Evolutionary conservation across 2,329 filamentous ascomycete species (phyloP).

Genomic region (Sarocladium kiliense): DNA sequence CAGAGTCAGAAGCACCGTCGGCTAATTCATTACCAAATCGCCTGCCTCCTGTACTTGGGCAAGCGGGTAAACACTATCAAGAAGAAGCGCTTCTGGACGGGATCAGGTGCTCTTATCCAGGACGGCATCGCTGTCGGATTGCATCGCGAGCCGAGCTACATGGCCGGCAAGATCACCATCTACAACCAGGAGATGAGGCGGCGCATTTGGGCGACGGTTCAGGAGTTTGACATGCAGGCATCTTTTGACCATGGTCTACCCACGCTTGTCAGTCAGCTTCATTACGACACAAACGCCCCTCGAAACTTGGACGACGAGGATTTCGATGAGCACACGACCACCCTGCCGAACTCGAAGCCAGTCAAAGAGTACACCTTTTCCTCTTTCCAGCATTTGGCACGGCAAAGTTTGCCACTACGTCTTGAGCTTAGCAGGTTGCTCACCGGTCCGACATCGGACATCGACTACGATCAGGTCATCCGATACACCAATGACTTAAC

Average conservation of each 20-base stretch:
- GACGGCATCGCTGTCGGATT: conserved; percentile 55
- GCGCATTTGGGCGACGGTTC: conserved; percentile 55
- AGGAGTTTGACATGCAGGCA: conserved; percentile 58
- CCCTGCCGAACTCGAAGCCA: conserved; percentile 46
- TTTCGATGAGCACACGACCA: conserved; percentile 48
- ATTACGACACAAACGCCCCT: conserved; percentile 50
- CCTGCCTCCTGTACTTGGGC: conserved; percentile 54
- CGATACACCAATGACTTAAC: conserved; percentile 57
- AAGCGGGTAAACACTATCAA: conserved; percentile 59
- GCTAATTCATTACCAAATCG: conserved; percentile 56
- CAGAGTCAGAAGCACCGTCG: conserved; percentile 59
- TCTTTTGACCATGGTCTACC: conserved; percentile 57
- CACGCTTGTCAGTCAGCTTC: conserved; percentile 50
- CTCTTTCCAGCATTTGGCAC: conserved; percentile 53
- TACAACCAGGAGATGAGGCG: conserved; percentile 60
- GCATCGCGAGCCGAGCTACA: conserved; percentile 53
- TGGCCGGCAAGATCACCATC: conserved; percentile 48
- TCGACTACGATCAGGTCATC: conserved; percentile 58
- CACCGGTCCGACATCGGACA: conserved; percentile 47
- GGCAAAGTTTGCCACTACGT: conserved; percentile 50
- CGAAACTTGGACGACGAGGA: conserved; percentile 54
- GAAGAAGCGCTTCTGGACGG: conserved; percentile 61
- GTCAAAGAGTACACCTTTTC: conserved; percentile 51
- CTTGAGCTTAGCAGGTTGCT: conserved; percentile 53
- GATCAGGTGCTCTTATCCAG: conserved; percentile 49